Percentiles rank a stretch among this genome's conserved stretches.
Conservation (phyloP, 1,284 basidiomycete species). For the Microbotryomycetes sp. region DNA sequence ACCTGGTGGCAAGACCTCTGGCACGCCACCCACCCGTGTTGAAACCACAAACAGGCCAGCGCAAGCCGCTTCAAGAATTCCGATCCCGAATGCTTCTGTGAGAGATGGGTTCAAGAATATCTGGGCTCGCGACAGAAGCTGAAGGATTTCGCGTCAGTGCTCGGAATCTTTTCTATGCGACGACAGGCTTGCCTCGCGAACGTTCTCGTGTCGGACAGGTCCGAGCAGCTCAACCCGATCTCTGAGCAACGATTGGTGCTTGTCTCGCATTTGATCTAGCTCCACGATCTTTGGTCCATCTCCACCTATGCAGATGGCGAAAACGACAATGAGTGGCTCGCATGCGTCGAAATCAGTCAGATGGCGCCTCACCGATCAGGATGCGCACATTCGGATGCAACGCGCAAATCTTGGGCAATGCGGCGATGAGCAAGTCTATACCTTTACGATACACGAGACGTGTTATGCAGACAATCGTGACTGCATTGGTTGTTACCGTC, state of each 20-base stretch:
- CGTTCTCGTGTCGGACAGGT: slow-evolving; percentile 68
- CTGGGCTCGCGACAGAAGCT: slow-evolving; percentile 74
- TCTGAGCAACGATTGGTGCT: slow-evolving; percentile 61
- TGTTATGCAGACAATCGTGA: slow-evolving; percentile 89
- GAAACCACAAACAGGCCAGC: slow-evolving; percentile 90
- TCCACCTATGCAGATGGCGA: slow-evolving; percentile 45
- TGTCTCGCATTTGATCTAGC: slow-evolving; percentile 91
- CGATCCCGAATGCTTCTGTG: slow-evolving; percentile 95
- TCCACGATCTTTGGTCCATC: slow-evolving; percentile 94
- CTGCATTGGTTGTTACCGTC: slow-evolving; percentile 43
- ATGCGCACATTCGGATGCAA: slow-evolving; percentile 78
- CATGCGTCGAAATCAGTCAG: slow-evolving; percentile 1
- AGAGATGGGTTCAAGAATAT: slow-evolving; percentile 94
- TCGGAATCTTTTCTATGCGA: neutral
- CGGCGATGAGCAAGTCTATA: slow-evolving; percentile 86
- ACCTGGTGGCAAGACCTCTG: slow-evolving; percentile 85
- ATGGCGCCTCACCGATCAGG: slow-evolving; percentile 59
- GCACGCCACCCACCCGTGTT: slow-evolving; percentile 89
- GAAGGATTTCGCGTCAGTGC: neutral
- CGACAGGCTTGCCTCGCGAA: slow-evolving; percentile 56
- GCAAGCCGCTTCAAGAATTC: slow-evolving; percentile 91
- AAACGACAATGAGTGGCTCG: neutral
- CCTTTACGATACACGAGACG: slow-evolving; percentile 96
- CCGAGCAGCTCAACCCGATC: slow-evolving; percentile 87
- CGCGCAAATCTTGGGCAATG: slow-evolving; percentile 80